Conservation (phyloP, 331 rosid genomes). For the Arachis monticola region DNA sequence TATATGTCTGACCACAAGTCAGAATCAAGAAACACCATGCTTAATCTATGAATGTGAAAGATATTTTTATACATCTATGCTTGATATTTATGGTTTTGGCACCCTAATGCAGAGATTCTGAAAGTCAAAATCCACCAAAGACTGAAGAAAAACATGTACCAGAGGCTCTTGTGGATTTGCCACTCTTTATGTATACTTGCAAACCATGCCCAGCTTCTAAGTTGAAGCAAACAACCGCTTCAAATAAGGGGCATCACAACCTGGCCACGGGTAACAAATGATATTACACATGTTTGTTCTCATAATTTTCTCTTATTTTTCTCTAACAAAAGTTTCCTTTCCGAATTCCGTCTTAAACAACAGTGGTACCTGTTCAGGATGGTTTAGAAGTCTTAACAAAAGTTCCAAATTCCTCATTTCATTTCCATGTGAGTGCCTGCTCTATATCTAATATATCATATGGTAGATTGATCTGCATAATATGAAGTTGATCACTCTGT, state of each 20-base stretch:
- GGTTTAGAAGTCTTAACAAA: slow-evolving; percentile 52
- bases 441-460: neutral
- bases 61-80: neutral
- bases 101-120: slow-evolving; percentile 47
- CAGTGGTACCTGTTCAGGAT: slow-evolving; percentile 54
- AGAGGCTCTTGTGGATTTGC: slow-evolving; percentile 50
- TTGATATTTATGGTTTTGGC: neutral
- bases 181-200: slow-evolving; percentile 55
- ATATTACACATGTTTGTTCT: neutral
- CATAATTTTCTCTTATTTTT: slow-evolving; percentile 4
- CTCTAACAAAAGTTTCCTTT: slow-evolving; percentile 24
- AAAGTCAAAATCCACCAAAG: slow-evolving; percentile 32
- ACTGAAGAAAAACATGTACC: slow-evolving; percentile 36
- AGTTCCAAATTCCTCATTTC: slow-evolving; percentile 57
- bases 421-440: slow-evolving; percentile 66
- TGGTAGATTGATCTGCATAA: slow-evolving; percentile 1
- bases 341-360: neutral
- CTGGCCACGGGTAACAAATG: slow-evolving; percentile 47
- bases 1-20: neutral
- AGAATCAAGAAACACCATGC: neutral
- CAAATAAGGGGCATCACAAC: slow-evolving; percentile 30
- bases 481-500: slow-evolving; percentile 2
- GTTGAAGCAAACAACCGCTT: slow-evolving; percentile 19
- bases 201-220: slow-evolving; percentile 39
- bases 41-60: slow-evolving; percentile 2